These are phyloP conservation scores for Metschnikowia rubicola DNA, from an alignment of 805 yeast species.

Conservation along the genomic window DNA sequence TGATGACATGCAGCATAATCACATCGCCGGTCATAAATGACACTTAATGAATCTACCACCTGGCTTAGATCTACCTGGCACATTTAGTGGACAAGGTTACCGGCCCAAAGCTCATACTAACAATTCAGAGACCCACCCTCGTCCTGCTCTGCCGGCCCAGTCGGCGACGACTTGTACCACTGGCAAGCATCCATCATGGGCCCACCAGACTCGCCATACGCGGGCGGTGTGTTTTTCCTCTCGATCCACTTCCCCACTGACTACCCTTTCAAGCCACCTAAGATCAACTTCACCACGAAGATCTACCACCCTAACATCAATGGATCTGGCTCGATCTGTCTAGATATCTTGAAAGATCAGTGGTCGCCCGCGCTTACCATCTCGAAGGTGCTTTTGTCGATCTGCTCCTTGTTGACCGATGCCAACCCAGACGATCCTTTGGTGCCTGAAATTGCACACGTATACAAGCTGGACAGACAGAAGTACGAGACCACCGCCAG, in stretches of 20 bases:
- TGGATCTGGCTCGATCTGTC: slow-evolving; percentile 92
- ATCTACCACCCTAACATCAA: slow-evolving; percentile 97
- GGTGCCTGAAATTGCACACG: slow-evolving; percentile 96
- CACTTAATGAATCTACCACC: too few relatives aligned
- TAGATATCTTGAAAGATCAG: slow-evolving; percentile 94
- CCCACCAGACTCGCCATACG: slow-evolving; percentile 87
- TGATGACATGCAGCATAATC: too few relatives aligned
- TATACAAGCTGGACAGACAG: slow-evolving; percentile 89
- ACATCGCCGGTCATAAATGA: too few relatives aligned
- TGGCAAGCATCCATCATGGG: slow-evolving; percentile 99
- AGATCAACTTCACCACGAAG: slow-evolving; percentile 81
- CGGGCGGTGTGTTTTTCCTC: slow-evolving; percentile 93
- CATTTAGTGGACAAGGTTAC: too few relatives aligned
- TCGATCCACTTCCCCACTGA: slow-evolving; percentile 98
- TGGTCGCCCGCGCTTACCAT: slow-evolving; percentile 99
- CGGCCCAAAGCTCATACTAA: slow-evolving; percentile 11
- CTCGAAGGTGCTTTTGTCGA: slow-evolving; percentile 89
- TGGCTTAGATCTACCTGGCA: too few relatives aligned
- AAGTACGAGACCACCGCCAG: slow-evolving; percentile 95
- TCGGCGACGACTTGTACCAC: slow-evolving; percentile 95
- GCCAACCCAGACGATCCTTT: slow-evolving; percentile 99
- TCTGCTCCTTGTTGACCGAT: slow-evolving; percentile 92
- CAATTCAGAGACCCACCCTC: slow-evolving; percentile 89
- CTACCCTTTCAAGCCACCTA: slow-evolving; percentile 98
- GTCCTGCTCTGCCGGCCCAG: slow-evolving; percentile 98